Base-by-base conservation (phyloP, 2,329 filamentous ascomycete species). In the Setomelanomma holmii region DNA sequence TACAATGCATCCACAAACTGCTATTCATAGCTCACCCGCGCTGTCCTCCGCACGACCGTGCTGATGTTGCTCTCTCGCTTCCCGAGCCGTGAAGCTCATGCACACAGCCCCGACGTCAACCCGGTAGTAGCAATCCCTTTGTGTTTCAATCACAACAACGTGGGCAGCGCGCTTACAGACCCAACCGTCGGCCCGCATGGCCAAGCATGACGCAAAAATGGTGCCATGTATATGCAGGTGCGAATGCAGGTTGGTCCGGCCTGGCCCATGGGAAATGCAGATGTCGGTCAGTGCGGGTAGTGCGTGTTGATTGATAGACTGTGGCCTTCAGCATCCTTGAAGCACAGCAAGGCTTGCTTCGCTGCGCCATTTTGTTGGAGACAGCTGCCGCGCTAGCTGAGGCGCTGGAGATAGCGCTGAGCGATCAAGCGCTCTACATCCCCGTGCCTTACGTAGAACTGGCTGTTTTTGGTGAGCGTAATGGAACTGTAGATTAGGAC, bases 401-500 rank as follows among this genome's bases (percentile, higher is more conserved):
- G 82, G 67, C 92, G 92, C 75, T 97, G 93, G 59, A 99, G 80
- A 77, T 97, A 99, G 17, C 95, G 95, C 73, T 98, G 93, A 14
- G 91, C 86, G 68, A 99, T 97, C 64, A 99, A 76, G 44, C 93
- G 85, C 76, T 99, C 95, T 5, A 99, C 95, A 76, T 99, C 95
- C 20, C 91, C 93, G 70, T 97, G 91, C 40, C 93, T 86, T 34
- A 99, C 95, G 70, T 96, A 98, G 71, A 99, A 96, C 72, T 99
- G 95, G 69, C 93, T 97, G 76, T 99, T 98, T 77, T 96, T 98
- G 33, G 92, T 96, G 79, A 99, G 83, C 54, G 90, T 98, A 67
- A 99, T 97, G 11, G 93, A 90, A 14, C 92, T 96, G 64, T 27
- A 38, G 34, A 34, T 14, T 34, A 17, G 19, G 23, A 23, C 23